Evolutionary conservation across 2,329 filamentous ascomycete species (phyloP).

Genomic region (Botrytis tulipae): DNA sequence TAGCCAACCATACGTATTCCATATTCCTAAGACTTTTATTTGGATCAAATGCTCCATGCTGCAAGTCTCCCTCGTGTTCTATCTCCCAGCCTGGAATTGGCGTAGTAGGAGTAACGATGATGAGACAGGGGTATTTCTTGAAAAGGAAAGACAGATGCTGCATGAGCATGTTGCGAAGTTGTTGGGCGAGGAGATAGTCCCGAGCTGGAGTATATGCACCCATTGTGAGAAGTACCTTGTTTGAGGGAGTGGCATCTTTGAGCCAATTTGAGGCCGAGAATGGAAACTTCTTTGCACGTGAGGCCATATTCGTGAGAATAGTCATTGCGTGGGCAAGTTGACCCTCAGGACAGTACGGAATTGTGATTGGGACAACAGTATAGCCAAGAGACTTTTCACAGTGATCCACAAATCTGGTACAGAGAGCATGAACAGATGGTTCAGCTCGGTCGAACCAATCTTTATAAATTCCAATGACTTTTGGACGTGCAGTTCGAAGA

Average conservation of each 20-base stretch:
- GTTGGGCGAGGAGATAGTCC: conserved; percentile 71
- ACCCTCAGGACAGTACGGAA: conserved; percentile 67
- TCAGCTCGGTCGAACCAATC: conserved; percentile 70
- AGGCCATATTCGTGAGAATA: conserved; percentile 70
- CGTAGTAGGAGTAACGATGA: conserved; percentile 76
- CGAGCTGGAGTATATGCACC: conserved; percentile 61
- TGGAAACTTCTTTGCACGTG: conserved; percentile 35
- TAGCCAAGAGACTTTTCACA: conserved; percentile 53
- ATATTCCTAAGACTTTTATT: conserved; percentile 74
- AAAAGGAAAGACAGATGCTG: conserved; percentile 72
- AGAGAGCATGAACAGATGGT: conserved; percentile 58
- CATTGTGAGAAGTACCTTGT: conserved; percentile 67
- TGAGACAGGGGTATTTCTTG: conserved; percentile 66
- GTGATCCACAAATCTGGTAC: conserved; percentile 60
- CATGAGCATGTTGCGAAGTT: conserved; percentile 75
- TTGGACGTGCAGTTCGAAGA: conserved; percentile 41
- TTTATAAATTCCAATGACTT: conserved; percentile 67
- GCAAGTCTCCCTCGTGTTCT: conserved; percentile 52
- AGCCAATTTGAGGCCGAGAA: conserved; percentile 44
- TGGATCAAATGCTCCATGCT: conserved; percentile 72
- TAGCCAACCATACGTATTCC: conserved; percentile 83
- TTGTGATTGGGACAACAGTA: conserved; percentile 55
- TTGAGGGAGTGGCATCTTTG: conserved; percentile 60
- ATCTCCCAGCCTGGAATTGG: conserved; percentile 71
- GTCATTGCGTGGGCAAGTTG: conserved; percentile 75